Percentiles rank a stretch among this genome's conserved stretches.
These are phyloP conservation scores for Podospora pseudopauciseta DNA, from an alignment of 495 filamentous ascomycete genomes.

Conservation along the genomic window DNA sequence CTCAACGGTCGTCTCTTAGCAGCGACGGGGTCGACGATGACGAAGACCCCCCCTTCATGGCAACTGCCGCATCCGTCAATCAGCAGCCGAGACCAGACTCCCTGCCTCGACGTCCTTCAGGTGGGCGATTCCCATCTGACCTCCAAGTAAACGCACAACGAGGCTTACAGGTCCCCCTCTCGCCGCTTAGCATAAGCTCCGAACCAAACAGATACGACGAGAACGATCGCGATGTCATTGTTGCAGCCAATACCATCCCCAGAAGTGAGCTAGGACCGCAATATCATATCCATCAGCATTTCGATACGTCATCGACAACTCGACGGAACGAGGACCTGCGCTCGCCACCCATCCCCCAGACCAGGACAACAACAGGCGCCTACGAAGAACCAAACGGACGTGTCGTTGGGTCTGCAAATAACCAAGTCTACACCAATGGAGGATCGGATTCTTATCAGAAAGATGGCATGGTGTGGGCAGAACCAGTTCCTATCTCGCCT, in stretches of 20 bases:
- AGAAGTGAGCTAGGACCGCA: slow-evolving; percentile 42
- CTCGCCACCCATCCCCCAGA: neutral
- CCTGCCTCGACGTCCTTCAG: slow-evolving; percentile 62
- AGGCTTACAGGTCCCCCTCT: slow-evolving; percentile 70
- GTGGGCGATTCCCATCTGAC: slow-evolving; percentile 88
- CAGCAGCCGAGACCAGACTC: slow-evolving; percentile 45
- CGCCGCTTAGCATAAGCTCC: slow-evolving; percentile 74
- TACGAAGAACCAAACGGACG: neutral
- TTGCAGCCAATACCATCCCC: slow-evolving; percentile 51
- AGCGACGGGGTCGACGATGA: slow-evolving; percentile 83
- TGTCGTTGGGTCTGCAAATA: neutral
- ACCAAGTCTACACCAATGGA: neutral
- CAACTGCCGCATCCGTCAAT: slow-evolving; percentile 47
- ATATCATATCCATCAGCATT: neutral
- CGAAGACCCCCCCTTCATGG: slow-evolving; percentile 72
- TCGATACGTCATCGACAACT: neutral
- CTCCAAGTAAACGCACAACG: slow-evolving; percentile 67
- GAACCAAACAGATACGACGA: slow-evolving; percentile 52
- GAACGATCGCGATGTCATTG: slow-evolving; percentile 53
- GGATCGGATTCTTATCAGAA: neutral
- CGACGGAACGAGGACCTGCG: slow-evolving; percentile 1
- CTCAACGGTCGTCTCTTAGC: slow-evolving; percentile 60
- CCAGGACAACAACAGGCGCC: neutral
- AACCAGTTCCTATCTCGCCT: slow-evolving; percentile 13
- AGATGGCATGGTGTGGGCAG: slow-evolving; percentile 11